Evolutionary conservation across 768 basidiomycete genomes (phyloP), one percentile per base, ranked within the genome.

Genomic region (Ramaria rubella): DNA sequence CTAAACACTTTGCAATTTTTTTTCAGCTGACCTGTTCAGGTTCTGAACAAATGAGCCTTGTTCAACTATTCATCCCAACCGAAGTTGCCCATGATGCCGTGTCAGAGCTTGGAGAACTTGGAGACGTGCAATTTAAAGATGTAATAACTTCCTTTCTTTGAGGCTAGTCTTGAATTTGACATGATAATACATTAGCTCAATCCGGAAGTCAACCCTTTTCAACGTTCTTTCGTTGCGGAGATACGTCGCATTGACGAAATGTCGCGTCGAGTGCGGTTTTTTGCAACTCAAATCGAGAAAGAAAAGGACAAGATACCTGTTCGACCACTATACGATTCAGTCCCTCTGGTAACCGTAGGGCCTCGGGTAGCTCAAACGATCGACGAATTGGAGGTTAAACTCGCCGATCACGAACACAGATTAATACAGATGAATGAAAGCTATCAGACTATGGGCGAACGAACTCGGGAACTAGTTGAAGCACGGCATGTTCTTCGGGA

Each of bases 1-100:
- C 24, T 19, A 61, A 43, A 40, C 9, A 36, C n/a, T 21, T n/a
- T 33, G 8, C 36, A 45, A 7, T 55, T 17, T 17, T 33, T 58
- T 12, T 54, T 63, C 59, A 64, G 42, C 5, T 52, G 52, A 58
- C 40, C 7, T 23, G 54, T 43, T 14, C 53, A 96, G 94, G 90
- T 57, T 97, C 94, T 80, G 94, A 96, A 75, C 81, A 85, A 77
- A 97, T 97, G 94, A 95, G 93, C 78, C 77, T 94, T 74, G 89
- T 95, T 61, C 93, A 97, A 78, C 85, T 99, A 65, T 94, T 93
- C 68, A 88, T 97, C 63, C 96, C 95, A 43, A 87, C 90, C 36
- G 96, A 99, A 78, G 92, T 95, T 59, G 92, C 94, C 27, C 96
- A 99, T 70, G 93, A 97, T 68, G 91, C 95, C 46, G 91, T 97